phyloP scores from a whole-genome alignment of 192 early-diverging fungal genomes.

The Dimargaris xerosporica region DNA sequence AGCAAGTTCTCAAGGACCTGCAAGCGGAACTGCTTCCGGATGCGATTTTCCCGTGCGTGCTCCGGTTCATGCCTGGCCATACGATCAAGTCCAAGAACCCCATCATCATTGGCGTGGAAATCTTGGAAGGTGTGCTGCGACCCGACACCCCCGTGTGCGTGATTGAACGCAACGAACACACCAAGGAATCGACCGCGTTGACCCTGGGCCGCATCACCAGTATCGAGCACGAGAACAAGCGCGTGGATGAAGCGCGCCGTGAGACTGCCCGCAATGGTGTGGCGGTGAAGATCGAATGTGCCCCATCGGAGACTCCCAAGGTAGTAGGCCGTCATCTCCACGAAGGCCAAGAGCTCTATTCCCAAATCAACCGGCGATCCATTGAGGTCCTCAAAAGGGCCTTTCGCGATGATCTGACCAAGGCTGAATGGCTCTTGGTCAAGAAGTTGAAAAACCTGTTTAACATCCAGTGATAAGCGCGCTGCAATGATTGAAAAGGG shows the following conservation, averaged over 20 bases:
- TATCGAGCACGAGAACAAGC: constrained; percentile 88
- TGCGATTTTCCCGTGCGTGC: constrained; percentile 92
- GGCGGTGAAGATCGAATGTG: constrained; percentile 79
- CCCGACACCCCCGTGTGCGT: constrained; percentile 88
- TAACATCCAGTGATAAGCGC: constrained; percentile 19
- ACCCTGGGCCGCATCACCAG: constrained; percentile 74
- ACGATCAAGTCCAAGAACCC: constrained; percentile 94
- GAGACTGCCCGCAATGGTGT: constrained; percentile 71
- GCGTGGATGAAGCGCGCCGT: constrained; percentile 63
- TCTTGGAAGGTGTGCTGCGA: constrained; percentile 79
- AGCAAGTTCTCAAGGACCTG: constrained; percentile 66
- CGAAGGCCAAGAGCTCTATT: constrained; percentile 63
- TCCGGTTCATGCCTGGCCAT: constrained; percentile 74
- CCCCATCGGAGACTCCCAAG: constrained; percentile 71
- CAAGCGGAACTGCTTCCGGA: constrained; percentile 70
- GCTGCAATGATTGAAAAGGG: not conserved
- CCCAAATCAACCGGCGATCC: constrained; percentile 66
- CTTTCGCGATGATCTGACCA: constrained; percentile 81
- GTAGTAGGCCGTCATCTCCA: constrained; percentile 87
- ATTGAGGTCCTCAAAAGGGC: constrained; percentile 91
- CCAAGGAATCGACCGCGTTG: constrained; percentile 54
- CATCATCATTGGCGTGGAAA: constrained; percentile 89
- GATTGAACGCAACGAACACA: constrained; percentile 50
- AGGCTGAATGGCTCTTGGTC: constrained; percentile 76
- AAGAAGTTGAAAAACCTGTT: constrained; percentile 62